phyloP scores from a whole-genome alignment of 2,329 filamentous ascomycete genomes.

The Fusarium falciforme region DNA sequence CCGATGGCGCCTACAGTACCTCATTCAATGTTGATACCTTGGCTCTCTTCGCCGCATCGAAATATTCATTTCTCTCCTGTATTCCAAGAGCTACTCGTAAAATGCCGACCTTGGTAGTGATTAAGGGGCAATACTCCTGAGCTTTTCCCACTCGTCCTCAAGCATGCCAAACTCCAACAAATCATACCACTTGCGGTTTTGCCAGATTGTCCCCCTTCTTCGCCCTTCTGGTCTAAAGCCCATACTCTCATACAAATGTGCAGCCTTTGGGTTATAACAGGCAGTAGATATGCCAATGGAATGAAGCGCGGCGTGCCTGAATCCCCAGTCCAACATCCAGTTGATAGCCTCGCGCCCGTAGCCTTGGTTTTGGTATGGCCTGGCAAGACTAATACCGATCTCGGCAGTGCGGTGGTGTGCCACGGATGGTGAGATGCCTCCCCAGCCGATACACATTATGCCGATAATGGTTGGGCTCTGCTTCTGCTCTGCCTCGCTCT shows the following conservation, averaged over 20 bases:
- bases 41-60: background rate
- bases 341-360: conserved; percentile 60
- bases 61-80: background rate
- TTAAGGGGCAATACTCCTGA: conserved; percentile 18
- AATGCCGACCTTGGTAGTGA: background rate
- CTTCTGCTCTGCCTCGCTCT: background rate
- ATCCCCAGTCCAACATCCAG: conserved; percentile 60
- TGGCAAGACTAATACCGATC: conserved; percentile 52
- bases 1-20: background rate
- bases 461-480: conserved; percentile 20
- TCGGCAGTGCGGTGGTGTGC: conserved; percentile 27
- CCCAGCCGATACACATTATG: conserved; percentile 26
- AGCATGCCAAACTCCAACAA: conserved; percentile 52
- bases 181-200: conserved; percentile 56
- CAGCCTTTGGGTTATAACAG: conserved; percentile 56
- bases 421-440: background rate
- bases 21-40: background rate
- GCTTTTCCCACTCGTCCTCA: conserved; percentile 52
- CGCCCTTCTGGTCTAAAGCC: conserved; percentile 58
- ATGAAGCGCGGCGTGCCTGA: conserved; percentile 56
- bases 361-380: conserved; percentile 51
- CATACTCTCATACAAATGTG: conserved; percentile 55
- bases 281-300: conserved; percentile 54
- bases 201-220: conserved; percentile 54
- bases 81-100: background rate